Base-by-base conservation (phyloP, 768 basidiomycete genomes). In the Tephrocybe sp. region DNA sequence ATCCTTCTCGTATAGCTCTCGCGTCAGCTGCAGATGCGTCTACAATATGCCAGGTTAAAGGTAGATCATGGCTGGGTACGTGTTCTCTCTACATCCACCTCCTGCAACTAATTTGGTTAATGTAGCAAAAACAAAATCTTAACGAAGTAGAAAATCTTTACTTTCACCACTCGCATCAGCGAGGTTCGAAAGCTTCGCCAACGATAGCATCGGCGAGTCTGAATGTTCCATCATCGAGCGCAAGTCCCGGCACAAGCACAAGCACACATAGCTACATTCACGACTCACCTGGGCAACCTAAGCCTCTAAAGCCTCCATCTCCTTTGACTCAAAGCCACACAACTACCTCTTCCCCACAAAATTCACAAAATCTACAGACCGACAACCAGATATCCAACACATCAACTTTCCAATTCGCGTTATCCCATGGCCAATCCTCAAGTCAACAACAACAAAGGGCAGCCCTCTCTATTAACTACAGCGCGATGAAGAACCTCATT, bases 61-160 rank as follows among this genome's bases (percentile, higher is more conserved):
- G 87, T 90, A 43, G 87, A 90, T 56, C 78, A 88, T 62, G 87
- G 88, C 39, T 90, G 88, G 88, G 87, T 88, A 63, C 36, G 82
- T 71, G 35, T 11, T 43, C 1, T 6, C 30, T 40, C 42, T 23
- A 16, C 30, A 22, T 19, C 14, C 23, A 23, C 30, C 11, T 16
- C 23, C 33, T 13, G 9, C n/a, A 23, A 20, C 34, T 22, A 12
- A 14, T 23, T n/a, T 17, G 30, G 16, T 20, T 48, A 26, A 48
- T 40, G 22, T 30, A 88, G 87, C 85, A 87, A 82, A 78, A 82
- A 52, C 87, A 90, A 66, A 87, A 76, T 40, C 67, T 90, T 46
- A 88, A 86, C 60, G 88, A 90, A 68, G 88, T 90, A 5, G 88
- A 90, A 65, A 89, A 89, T 60, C 72, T 90, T 8, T 90, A 89